Percentiles rank a stretch among this genome's conserved stretches.
Conservation (phyloP, 2,329 filamentous ascomycete genomes). For the Fonsecaea pedrosoi region DNA sequence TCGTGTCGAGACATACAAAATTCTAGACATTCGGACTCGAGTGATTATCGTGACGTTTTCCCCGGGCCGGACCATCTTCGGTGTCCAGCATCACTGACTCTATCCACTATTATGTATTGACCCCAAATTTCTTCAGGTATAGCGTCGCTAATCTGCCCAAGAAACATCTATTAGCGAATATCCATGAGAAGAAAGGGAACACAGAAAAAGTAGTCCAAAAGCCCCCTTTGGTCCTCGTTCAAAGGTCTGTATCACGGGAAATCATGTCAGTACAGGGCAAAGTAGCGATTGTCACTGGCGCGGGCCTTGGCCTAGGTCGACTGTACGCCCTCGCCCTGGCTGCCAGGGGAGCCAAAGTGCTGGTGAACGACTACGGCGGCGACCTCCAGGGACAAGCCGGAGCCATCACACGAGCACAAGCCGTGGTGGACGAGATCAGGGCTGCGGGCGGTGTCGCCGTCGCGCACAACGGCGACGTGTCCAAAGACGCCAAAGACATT, state of each 20-base stretch:
- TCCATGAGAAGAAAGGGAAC: too few relatives aligned
- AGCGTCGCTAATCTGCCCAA: too few relatives aligned
- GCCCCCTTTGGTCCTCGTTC: background rate
- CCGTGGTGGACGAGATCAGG: slow-evolving; percentile 62
- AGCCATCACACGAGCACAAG: slow-evolving; percentile 63
- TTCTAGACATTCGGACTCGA: too few relatives aligned
- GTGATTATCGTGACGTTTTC: too few relatives aligned
- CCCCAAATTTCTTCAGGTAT: too few relatives aligned
- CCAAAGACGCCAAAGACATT: slow-evolving; percentile 48
- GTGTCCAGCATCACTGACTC: too few relatives aligned
- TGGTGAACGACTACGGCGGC: slow-evolving; percentile 49
- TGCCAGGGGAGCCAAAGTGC: slow-evolving; percentile 41
- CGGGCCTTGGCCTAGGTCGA: slow-evolving; percentile 44
- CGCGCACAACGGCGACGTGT: slow-evolving; percentile 82
- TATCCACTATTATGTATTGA: too few relatives aligned
- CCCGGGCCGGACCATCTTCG: too few relatives aligned
- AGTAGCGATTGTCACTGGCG: slow-evolving; percentile 47
- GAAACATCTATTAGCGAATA: too few relatives aligned
- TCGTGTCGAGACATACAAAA: too few relatives aligned
- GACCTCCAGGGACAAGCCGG: slow-evolving; percentile 59
- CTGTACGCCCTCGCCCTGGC: slow-evolving; percentile 46
- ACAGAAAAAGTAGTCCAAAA: too few relatives aligned
- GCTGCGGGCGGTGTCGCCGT: slow-evolving; percentile 90
- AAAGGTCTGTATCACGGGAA: background rate
- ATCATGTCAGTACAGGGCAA: slow-evolving; percentile 40